Conservation (phyloP, 2,329 filamentous ascomycete genomes). For the Aureobasidium pullulans region DNA sequence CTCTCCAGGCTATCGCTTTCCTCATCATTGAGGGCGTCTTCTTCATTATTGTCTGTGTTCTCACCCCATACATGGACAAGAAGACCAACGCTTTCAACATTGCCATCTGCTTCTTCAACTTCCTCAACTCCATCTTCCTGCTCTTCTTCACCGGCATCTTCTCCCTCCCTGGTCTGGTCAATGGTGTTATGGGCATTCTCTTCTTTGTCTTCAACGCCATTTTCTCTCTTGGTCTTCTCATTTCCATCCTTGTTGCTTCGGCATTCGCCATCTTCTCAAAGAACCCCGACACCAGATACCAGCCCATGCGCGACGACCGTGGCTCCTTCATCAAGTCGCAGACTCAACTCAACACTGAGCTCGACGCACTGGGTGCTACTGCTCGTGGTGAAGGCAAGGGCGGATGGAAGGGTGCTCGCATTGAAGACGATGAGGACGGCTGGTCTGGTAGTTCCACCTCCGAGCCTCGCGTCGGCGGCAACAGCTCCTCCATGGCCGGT, state of each 20-base stretch:
- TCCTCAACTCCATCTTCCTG: constrained; percentile 82
- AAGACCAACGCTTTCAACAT: constrained; percentile 97
- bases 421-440: constrained; percentile 66
- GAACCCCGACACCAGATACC: constrained; percentile 90
- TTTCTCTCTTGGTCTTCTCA: constrained; percentile 72
- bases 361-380: constrained; percentile 82
- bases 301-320: constrained; percentile 93
- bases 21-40: constrained; percentile 74
- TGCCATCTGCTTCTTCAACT: constrained; percentile 81
- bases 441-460: constrained; percentile 51
- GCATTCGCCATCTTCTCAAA: constrained; percentile 77
- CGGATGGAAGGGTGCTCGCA: constrained; percentile 41
- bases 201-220: constrained; percentile 83
- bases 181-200: constrained; percentile 79
- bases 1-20: constrained; percentile 72
- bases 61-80: constrained; percentile 98
- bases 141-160: constrained; percentile 85
- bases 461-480: constrained; percentile 33
- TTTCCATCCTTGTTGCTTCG: constrained; percentile 73
- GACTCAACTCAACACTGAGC: constrained; percentile 76
- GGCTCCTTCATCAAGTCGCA: constrained; percentile 97
- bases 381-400: constrained; percentile 66
- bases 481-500: constrained; percentile 28
- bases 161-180: constrained; percentile 72
- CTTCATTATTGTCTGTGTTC: constrained; percentile 68